Percentiles rank a stretch among this genome's conserved stretches.
Conservation (phyloP, 1,284 basidiomycete genomes). For the Ceratobasidium papillatum region DNA sequence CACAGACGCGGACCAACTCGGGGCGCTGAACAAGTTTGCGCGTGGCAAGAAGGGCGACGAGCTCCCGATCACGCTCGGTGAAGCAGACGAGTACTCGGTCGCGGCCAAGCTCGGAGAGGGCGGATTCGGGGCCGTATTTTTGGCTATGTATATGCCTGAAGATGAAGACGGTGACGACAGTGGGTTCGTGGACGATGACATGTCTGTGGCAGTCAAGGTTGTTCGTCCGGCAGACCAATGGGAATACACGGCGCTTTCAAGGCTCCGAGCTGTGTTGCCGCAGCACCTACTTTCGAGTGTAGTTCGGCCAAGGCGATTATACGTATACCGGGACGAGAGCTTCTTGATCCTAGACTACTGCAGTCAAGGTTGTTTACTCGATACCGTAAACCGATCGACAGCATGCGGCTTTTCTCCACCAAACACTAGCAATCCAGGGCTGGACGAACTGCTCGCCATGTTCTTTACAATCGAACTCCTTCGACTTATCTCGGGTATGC, state of each 20-base stretch:
- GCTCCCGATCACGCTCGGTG: constrained; percentile 59
- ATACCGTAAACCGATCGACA: constrained; percentile 88
- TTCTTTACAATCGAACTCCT: constrained; percentile 96
- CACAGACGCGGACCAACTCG: constrained; percentile 67
- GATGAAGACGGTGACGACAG: constrained; percentile 67
- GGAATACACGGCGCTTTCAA: constrained; percentile 90
- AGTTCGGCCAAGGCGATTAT: constrained; percentile 77
- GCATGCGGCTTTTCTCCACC: constrained; percentile 68
- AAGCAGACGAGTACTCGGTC: constrained; percentile 69
- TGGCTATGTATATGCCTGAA: constrained; percentile 63
- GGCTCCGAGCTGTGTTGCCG: constrained; percentile 75
- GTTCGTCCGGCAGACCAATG: constrained; percentile 89
- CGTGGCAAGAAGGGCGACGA: constrained; percentile 54
- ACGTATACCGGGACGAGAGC: constrained; percentile 88
- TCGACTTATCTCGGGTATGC: constrained; percentile 83
- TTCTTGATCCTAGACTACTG: constrained; percentile 90
- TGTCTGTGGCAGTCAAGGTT: constrained; percentile 87
- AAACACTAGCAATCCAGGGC: constrained; percentile 52
- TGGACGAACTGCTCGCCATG: constrained; percentile 93
- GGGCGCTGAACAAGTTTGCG: constrained; percentile 61
- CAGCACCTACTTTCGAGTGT: constrained; percentile 62
- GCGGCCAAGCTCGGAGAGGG: constrained; percentile 94
- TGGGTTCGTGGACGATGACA: constrained; percentile 63
- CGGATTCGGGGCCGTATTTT: constrained; percentile 94
- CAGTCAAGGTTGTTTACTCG: constrained; percentile 91